Evolutionary conservation across 2,329 filamentous ascomycete genomes (phyloP).

Genomic region (Aschersonia sp.): DNA sequence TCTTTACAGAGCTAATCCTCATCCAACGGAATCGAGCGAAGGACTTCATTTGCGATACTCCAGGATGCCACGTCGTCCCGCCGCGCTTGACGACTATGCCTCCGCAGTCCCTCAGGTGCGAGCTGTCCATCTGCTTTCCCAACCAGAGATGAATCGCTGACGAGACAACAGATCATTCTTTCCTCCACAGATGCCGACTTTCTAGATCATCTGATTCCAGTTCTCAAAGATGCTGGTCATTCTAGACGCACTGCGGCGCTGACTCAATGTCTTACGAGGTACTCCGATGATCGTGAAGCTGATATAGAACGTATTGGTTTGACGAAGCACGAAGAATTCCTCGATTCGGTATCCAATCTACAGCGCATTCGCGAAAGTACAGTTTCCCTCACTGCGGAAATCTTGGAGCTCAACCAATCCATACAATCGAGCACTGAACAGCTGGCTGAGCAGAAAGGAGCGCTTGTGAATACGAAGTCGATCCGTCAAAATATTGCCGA

Average conservation of each 20-base stretch:
- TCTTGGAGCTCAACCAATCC: constrained; percentile 81
- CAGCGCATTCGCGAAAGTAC: constrained; percentile 84
- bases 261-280: constrained; percentile 54
- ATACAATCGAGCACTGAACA: constrained; percentile 93
- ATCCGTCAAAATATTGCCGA: constrained; percentile 95
- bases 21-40: no score
- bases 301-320: constrained; percentile 93
- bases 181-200: constrained; percentile 87
- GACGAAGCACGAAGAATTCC: constrained; percentile 93
- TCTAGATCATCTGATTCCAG: constrained; percentile 86
- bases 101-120: constrained; percentile 30
- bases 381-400: constrained; percentile 76
- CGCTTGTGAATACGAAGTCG: constrained; percentile 78
- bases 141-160: constrained; percentile 1
- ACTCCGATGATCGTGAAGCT: constrained; percentile 71
- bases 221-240: constrained; percentile 76
- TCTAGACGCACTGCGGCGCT: constrained; percentile 60
- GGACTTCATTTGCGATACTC: no score
- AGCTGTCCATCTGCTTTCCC: not conserved
- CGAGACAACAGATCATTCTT: constrained; percentile 59
- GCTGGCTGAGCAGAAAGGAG: constrained; percentile 85
- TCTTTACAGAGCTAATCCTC: no score
- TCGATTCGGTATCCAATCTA: constrained; percentile 86
- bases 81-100: constrained; percentile 31
- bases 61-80: constrained; percentile 28